Percentiles rank a stretch among this genome's conserved stretches.
Evolutionary conservation across 805 yeast genomes (phyloP).

Genomic region (Blastobotrys muscicola): DNA sequence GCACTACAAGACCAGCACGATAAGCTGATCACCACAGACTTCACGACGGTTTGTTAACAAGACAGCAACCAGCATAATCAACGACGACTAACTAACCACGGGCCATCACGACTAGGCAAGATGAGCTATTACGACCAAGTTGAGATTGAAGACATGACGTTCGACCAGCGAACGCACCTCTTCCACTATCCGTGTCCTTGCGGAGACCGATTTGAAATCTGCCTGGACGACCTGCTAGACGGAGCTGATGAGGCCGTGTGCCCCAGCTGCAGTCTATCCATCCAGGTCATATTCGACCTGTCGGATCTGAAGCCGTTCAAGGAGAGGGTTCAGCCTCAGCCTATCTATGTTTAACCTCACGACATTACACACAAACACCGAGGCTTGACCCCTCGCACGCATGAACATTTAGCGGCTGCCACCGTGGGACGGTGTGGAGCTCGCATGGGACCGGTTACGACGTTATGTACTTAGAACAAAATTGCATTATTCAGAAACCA

Average conservation of each 20-base stretch:
- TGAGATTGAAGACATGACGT: slow-evolving; percentile 94
- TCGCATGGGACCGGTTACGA: too few relatives aligned
- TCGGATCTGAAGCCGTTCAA: slow-evolving; percentile 23
- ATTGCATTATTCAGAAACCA: too few relatives aligned
- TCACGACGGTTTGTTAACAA: too few relatives aligned
- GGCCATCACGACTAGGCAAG: neutral
- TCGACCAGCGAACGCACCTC: slow-evolving; percentile 69
- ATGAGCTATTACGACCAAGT: slow-evolving; percentile 73
- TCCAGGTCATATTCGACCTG: slow-evolving; percentile 77
- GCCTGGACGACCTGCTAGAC: slow-evolving; percentile 76
- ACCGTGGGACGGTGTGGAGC: too few relatives aligned
- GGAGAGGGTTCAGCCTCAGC: slow-evolving; percentile 1
- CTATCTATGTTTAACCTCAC: neutral
- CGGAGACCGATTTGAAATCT: slow-evolving; percentile 87
- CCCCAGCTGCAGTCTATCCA: slow-evolving; percentile 92
- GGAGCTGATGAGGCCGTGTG: slow-evolving; percentile 85
- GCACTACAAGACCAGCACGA: too few relatives aligned
- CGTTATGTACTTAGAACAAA: too few relatives aligned
- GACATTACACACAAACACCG: too few relatives aligned
- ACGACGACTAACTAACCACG: neutral
- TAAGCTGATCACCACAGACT: too few relatives aligned
- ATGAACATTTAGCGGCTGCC: too few relatives aligned
- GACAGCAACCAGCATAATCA: too few relatives aligned
- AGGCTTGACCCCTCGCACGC: too few relatives aligned
- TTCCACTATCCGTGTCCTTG: slow-evolving; percentile 97